These are phyloP conservation scores for Leishmania mexicana DNA, from an alignment of 208 protist genomes.

Conservation along the genomic window DNA sequence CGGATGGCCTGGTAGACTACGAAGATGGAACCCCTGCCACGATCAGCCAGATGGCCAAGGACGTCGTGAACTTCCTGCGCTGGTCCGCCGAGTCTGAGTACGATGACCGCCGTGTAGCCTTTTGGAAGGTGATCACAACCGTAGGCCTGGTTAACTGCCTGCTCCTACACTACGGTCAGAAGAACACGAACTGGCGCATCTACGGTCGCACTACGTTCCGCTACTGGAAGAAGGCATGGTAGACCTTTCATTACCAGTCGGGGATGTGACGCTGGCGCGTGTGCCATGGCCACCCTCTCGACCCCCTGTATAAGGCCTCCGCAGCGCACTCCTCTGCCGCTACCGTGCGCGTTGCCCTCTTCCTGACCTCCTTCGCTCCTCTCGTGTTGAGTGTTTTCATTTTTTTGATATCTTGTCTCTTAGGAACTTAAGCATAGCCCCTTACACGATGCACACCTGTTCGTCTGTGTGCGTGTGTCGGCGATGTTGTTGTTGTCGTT, in stretches of 20 bases:
- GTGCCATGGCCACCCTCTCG: not conserved
- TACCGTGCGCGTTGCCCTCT: not conserved
- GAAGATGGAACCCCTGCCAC: conserved; percentile 98
- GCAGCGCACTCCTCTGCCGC: not conserved
- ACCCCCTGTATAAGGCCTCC: not conserved
- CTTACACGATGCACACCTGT: not conserved
- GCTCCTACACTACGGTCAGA: conserved; percentile 85
- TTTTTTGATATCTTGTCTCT: not conserved
- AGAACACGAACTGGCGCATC: conserved; percentile 90
- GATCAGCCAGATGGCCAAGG: conserved; percentile 98
- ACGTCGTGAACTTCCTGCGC: conserved; percentile 94
- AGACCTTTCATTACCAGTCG: conserved; percentile 20
- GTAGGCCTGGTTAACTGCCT: conserved; percentile 85
- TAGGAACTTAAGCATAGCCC: conserved; percentile 12
- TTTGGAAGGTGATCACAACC: conserved; percentile 87
- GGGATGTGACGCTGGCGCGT: not conserved
- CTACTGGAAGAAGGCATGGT: conserved; percentile 92
- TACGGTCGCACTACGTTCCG: conserved; percentile 89
- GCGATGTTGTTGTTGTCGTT: not conserved
- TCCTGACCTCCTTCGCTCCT: not conserved
- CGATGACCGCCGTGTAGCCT: conserved; percentile 85
- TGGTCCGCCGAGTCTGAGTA: conserved; percentile 92
- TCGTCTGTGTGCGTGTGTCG: not conserved
- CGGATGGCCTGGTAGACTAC: conserved; percentile 97
- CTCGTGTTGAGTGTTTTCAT: not conserved